Evolutionary conservation across 2,329 filamentous ascomycete genomes (phyloP).

Genomic region (Magnaporthiopsis poae): DNA sequence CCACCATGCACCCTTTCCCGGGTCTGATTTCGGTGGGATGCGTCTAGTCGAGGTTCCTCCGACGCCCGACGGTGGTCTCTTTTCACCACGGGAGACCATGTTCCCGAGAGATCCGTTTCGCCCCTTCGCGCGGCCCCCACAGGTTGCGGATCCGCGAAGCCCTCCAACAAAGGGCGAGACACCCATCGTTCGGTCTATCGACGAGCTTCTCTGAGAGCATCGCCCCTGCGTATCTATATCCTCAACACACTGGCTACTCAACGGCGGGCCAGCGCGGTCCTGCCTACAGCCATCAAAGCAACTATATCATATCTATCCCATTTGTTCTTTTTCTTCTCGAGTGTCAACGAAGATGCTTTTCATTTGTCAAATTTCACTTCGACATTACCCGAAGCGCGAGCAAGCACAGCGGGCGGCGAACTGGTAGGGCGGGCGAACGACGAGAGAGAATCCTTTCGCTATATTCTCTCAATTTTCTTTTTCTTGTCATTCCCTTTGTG

Average conservation of each 20-base stretch:
- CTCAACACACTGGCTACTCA: background rate
- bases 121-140: slow-evolving; percentile 40
- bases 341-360: background rate
- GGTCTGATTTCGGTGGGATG: slow-evolving; percentile 34
- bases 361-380: background rate
- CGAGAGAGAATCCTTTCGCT: slow-evolving; percentile 2
- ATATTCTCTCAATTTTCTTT: slow-evolving; percentile 4
- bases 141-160: slow-evolving; percentile 58
- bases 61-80: slow-evolving; percentile 42
- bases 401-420: slow-evolving; percentile 5
- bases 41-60: slow-evolving; percentile 43
- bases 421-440: background rate
- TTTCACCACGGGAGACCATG: slow-evolving; percentile 41
- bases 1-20: slow-evolving; percentile 30
- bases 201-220: slow-evolving; percentile 57
- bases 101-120: slow-evolving; percentile 46
- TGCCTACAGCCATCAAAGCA: background rate
- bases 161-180: slow-evolving; percentile 64
- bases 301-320: background rate
- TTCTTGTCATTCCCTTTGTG: slow-evolving; percentile 9
- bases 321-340: background rate
- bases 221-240: background rate
- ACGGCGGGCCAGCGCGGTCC: background rate
- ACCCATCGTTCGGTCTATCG: slow-evolving; percentile 68
- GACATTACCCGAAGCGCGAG: background rate